Evolutionary conservation across 2,329 filamentous ascomycete species (phyloP), one percentile per base, ranked within the genome.

Genomic region (Pseudopithomyces maydicus): DNA sequence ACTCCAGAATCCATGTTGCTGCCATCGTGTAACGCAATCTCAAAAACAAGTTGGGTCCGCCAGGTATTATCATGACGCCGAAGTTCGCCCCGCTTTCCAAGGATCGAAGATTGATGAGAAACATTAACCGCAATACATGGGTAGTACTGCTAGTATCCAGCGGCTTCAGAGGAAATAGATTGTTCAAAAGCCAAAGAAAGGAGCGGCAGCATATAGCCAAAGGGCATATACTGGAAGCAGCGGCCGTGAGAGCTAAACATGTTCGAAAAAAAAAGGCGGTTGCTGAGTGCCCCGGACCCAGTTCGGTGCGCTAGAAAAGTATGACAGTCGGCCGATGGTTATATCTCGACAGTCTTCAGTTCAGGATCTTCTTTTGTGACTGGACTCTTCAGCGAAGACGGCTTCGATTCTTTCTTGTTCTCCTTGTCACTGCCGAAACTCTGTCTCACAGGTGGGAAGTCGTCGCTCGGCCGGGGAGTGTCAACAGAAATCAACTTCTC

Each of bases 321-420:
- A 29, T 47, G 7, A 4, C 56, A 32, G 6, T 22, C 26, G 44
- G 6, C 11, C n/a, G 39, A 49, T 57, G 55, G 46, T 61, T 75
- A 77, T 72, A 82, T 81, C 67, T 80, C 78, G 46, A 82, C 79
- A 14, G 78, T 80, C 72, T 81, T 81, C 72, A 82, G 77, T 60
- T 80, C 79, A 42, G 63, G 68, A 52, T 67, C 52, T 23, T 75
- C 71, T 10, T 63, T 35, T n/a, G 35, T 49, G 22, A 65, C 61
- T 2, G 67, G 62, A 52, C 65, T 73, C 62, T 74, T 75, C 17
- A 71, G 43, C n/a, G 68, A 66, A 7, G 56, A 55, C 43, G 64
- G 57, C 45, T 64, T 64, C 11, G 56, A 55, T 10, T 66, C 67
- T 50, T 68, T 62, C 50, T 70, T 69, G 57, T 74, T 76, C 57